Percentiles rank a stretch among this genome's conserved stretches.
phyloP scores from a whole-genome alignment of 108 stramenopile genomes.

The Epithemia pelagica region DNA sequence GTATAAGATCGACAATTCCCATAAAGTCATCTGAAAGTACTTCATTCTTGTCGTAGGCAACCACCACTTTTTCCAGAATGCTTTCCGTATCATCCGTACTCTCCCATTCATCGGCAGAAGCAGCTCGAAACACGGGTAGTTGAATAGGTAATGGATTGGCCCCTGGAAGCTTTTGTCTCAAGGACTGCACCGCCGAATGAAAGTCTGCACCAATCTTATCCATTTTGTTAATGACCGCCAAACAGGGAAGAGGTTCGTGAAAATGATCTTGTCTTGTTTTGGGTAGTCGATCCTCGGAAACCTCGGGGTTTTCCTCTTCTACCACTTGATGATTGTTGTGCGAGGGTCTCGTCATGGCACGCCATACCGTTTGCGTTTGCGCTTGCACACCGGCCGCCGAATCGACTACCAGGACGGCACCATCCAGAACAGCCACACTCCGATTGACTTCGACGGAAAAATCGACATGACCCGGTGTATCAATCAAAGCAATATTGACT shows the following conservation, averaged over 20 bases:
- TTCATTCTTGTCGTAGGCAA: constrained; percentile 21
- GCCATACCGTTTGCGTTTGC: constrained; percentile 98
- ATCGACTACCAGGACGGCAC: constrained; percentile 94
- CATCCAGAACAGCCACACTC: constrained; percentile 94
- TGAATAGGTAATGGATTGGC: constrained; percentile 71
- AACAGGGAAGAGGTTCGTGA: constrained; percentile 82
- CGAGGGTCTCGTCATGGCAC: constrained; percentile 63
- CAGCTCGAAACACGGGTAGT: constrained; percentile 57
- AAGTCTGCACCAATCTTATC: constrained; percentile 94
- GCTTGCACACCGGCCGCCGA: constrained; percentile 98
- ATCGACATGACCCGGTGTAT: constrained; percentile 99
- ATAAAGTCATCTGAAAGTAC: constrained; percentile 44
- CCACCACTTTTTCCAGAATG: constrained; percentile 15
- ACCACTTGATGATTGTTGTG: constrained; percentile 39
- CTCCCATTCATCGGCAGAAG: background rate
- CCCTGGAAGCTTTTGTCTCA: constrained; percentile 69
- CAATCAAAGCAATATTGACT: constrained; percentile 61
- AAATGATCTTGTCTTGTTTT: constrained; percentile 28
- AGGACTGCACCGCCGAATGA: constrained; percentile 61
- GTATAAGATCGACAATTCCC: constrained; percentile 89
- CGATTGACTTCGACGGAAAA: constrained; percentile 98
- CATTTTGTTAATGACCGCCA: constrained; percentile 97
- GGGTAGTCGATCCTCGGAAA: background rate
- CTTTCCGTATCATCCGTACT: background rate
- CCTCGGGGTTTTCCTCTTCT: constrained; percentile 6